Conservation (phyloP, 257 asterid genomes). For the Nyctanthes arbortristis region DNA sequence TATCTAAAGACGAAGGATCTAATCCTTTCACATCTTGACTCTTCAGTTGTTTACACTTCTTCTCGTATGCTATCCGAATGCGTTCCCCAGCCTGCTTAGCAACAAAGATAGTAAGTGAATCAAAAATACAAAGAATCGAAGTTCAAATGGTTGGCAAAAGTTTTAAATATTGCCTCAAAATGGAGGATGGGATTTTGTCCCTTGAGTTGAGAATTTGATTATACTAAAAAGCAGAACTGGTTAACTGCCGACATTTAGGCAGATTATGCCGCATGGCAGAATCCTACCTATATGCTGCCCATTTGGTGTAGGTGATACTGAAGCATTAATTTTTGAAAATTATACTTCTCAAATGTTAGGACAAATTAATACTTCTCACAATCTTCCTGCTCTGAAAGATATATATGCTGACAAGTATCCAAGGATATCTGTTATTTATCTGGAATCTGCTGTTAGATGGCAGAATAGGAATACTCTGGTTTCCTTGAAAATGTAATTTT, state of each 20-base stretch:
- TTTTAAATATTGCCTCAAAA: not conserved
- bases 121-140: not conserved
- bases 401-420: not conserved
- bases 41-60: slow-evolving; percentile 73
- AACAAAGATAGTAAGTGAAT: not conserved
- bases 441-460: not conserved
- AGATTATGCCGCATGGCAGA: too few species aligned
- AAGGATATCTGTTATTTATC: not conserved
- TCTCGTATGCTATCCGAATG: slow-evolving; percentile 75
- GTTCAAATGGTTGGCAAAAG: not conserved
- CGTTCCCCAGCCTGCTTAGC: slow-evolving; percentile 79
- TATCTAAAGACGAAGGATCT: slow-evolving; percentile 62
- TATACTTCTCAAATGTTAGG: too few species aligned
- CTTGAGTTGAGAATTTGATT: not conserved
- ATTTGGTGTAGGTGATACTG: too few species aligned
- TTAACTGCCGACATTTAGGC: too few species aligned
- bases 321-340: too few species aligned
- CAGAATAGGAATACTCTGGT: not conserved
- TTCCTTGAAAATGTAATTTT: not conserved
- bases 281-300: too few species aligned
- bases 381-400: not conserved
- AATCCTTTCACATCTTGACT: slow-evolving; percentile 78
- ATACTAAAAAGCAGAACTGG: too few species aligned
- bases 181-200: not conserved
- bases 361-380: too few species aligned